These are phyloP conservation scores for Xylaria hypoxylon DNA, from an alignment of 2,329 filamentous ascomycete genomes.

Conservation along the genomic window DNA sequence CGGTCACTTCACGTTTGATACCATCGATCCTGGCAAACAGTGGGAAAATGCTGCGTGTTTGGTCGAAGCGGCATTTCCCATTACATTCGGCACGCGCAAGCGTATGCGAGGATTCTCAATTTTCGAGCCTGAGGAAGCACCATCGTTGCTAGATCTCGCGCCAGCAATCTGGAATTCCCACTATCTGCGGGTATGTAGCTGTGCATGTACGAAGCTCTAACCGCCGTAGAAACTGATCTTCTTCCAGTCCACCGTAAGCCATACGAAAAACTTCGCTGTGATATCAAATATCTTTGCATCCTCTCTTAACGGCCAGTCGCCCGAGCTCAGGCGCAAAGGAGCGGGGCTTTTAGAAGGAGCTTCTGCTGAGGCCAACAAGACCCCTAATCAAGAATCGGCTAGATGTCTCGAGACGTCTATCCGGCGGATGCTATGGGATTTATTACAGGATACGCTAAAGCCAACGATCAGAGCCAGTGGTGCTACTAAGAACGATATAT, in stretches of 20 bases:
- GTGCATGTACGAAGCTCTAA: neutral
- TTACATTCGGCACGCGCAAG: conserved; percentile 32
- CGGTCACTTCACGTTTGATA: neutral
- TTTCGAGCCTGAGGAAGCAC: conserved; percentile 5
- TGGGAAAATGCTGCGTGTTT: conserved; percentile 30
- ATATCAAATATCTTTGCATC: conserved; percentile 45
- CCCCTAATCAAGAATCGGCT: neutral
- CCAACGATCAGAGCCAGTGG: conserved; percentile 37
- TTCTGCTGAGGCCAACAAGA: neutral
- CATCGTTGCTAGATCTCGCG: conserved; percentile 39
- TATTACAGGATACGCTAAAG: conserved; percentile 41
- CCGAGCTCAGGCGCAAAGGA: conserved; percentile 41
- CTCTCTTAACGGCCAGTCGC: conserved; percentile 40
- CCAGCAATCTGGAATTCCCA: conserved; percentile 40
- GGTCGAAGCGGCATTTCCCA: conserved; percentile 30
- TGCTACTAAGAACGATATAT: neutral
- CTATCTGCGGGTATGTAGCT: conserved; percentile 34
- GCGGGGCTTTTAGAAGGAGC: conserved; percentile 29
- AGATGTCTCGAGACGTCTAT: conserved; percentile 31
- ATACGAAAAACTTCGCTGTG: conserved; percentile 41
- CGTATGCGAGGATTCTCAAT: conserved; percentile 19
- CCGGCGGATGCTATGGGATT: conserved; percentile 43
- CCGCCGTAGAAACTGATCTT: conserved; percentile 13
- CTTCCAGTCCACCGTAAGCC: conserved; percentile 38
- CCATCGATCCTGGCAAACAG: neutral